Conservation (phyloP, 2,329 filamentous ascomycete species). For the Monilinia vaccinii-corymbosi region DNA sequence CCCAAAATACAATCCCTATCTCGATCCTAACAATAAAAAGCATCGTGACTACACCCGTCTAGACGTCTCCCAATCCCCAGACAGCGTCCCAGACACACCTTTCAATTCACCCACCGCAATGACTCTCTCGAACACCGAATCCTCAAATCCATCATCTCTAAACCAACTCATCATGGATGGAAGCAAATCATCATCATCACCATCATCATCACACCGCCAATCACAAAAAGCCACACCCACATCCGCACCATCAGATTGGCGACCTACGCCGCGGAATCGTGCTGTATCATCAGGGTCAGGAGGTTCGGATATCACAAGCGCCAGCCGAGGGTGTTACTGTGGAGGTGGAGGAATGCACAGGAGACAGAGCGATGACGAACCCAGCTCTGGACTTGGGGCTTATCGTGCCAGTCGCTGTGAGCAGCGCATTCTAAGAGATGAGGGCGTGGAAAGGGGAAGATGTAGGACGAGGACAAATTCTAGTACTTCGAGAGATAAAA, state of each 20-base stretch:
- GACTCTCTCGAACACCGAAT: not conserved
- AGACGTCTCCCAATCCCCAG: not conserved
- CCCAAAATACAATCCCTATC: slow-evolving; percentile 3
- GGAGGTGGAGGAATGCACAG: not conserved
- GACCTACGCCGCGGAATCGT: not conserved
- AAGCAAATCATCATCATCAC: not conserved
- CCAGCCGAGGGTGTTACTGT: not conserved
- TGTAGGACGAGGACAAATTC: slow-evolving; percentile 3
- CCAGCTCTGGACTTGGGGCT: not conserved
- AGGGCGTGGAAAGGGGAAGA: not conserved
- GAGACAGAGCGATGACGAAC: not conserved
- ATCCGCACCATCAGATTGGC: slow-evolving; percentile 2
- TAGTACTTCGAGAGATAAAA: not conserved
- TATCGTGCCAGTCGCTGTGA: not conserved
- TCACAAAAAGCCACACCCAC: not conserved
- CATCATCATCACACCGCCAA: not conserved
- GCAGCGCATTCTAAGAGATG: not conserved
- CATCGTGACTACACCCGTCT: not conserved
- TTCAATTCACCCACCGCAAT: slow-evolving; percentile 5
- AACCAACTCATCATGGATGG: slow-evolving; percentile 8
- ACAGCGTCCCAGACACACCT: slow-evolving; percentile 7
- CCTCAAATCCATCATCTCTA: not conserved
- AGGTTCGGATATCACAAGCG: not conserved
- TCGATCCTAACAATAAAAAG: slow-evolving; percentile 4
- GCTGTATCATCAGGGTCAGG: not conserved